Evolutionary conservation across 306 rosid species (phyloP), one percentile per base, ranked within the genome.

Genomic region (Sphenostylis stenocarpa): DNA sequence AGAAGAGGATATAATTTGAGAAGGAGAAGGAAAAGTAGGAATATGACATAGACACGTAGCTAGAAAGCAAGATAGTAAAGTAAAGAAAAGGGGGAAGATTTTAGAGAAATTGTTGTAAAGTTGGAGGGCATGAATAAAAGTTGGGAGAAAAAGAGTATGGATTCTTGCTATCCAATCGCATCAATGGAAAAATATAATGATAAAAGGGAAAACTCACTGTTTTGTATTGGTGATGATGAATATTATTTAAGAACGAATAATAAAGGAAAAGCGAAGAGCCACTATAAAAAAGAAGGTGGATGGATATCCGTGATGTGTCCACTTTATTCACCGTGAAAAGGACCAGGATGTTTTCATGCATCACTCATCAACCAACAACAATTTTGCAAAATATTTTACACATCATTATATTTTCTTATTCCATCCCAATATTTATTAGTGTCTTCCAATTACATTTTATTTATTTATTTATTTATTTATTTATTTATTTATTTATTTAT

Each of bases 271-370:
- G 76, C 55, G 17, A 45, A 68, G 61, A 34, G 65, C 43, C 76
- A 58, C 57, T 29, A 38, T 23, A 38, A 36, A 81, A 75, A 60
- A 73, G 34, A 17, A n/a, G n/a, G n/a, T n/a, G n/a, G 81, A 67
- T 28, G 52, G 60, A 53, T 51, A 60, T 48, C 80, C 77, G 80
- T 75, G 84, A 81, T 81, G 56, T 73, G 5, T 68, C 53, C 51
- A 16, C 73, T 49, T 56, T 81, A 13, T 67, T 68, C 72, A 26
- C 53, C 20, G 4, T 58, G 60, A 45, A 47, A 81, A 75, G 72
- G 68, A 49, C 23, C 76, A 26, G 31, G 21, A 11, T 69, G 77
- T 81, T 81, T 67, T 21, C 56, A 67, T 26, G 21, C 39, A 28
- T 64, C 58, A 58, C 45, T 34, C 23, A 65, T 55, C 36, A 34